Conservation (phyloP, 345 rosid species). For the Eucalyptus microcorys region DNA sequence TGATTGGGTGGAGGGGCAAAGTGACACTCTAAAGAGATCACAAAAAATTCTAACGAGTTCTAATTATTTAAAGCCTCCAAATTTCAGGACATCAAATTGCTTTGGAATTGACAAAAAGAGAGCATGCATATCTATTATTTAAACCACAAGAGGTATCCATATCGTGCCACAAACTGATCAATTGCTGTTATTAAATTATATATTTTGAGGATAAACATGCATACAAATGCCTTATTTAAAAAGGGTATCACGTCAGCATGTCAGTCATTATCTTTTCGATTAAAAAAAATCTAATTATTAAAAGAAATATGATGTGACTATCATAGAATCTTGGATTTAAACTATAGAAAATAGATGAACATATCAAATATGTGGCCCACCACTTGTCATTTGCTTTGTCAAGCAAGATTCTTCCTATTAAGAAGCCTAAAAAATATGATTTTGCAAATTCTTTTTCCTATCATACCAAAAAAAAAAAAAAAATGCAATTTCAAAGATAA, state of each 20-base stretch:
- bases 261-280: background rate
- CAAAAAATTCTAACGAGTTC: no score
- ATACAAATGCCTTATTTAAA: background rate
- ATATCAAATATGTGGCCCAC: background rate
- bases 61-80: no score
- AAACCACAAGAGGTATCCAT: background rate
- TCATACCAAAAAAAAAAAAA: no score
- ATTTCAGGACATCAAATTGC: no score
- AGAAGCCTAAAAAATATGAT: background rate
- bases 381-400: background rate
- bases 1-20: background rate
- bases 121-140: background rate
- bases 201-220: background rate
- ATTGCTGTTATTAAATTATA: background rate
- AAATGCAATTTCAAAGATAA: no score
- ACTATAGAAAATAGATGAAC: no score
- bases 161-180: background rate
- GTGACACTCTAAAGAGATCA: background rate
- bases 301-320: background rate
- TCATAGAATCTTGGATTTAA: no score
- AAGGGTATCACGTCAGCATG: background rate
- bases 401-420: background rate
- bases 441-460: background rate
- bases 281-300: background rate
- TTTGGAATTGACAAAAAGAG: background rate